Evolutionary conservation across 345 rosid genomes (phyloP).

Genomic region (Lumnitzera racemosa): DNA sequence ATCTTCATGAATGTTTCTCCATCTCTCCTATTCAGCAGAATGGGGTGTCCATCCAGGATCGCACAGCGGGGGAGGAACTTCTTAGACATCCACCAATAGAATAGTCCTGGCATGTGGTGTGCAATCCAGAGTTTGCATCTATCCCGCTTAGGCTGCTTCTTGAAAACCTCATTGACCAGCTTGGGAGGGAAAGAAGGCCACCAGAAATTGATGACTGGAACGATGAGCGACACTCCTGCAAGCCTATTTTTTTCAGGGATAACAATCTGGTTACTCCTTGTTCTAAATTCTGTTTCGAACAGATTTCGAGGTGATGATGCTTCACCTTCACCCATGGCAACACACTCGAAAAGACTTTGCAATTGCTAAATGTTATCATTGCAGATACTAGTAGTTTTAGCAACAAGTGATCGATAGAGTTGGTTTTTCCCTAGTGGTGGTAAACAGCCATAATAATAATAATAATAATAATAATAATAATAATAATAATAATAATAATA

Average conservation of each 20-base stretch:
- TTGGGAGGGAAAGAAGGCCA: conserved; percentile 46
- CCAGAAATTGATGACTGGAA: conserved; percentile 50
- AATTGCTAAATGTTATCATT: too few species aligned
- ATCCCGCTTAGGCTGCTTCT: conserved; percentile 28
- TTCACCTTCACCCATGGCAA: too few species aligned
- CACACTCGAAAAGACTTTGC: too few species aligned
- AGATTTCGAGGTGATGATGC: too few species aligned
- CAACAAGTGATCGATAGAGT: too few species aligned
- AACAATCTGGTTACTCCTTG: too few species aligned
- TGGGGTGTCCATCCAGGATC: conserved; percentile 21
- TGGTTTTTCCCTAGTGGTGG: too few species aligned
- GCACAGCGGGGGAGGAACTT: conserved; percentile 38
- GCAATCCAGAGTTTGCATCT: conserved; percentile 37
- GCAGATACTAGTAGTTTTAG: too few species aligned
- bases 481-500: too few species aligned
- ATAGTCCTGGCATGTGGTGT: conserved; percentile 32
- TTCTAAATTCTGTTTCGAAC: too few species aligned
- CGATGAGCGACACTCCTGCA: conserved; percentile 34
- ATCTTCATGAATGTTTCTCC: conserved; percentile 21
- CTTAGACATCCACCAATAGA: conserved; percentile 62
- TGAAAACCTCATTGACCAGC: conserved; percentile 23
- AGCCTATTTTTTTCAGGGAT: conserved; percentile 25
- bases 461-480: too few species aligned
- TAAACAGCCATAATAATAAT: too few species aligned
- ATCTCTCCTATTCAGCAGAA: conserved; percentile 20